Percentiles rank a stretch among this genome's conserved stretches.
Evolutionary conservation across 129 eudicot species (phyloP).

Genomic region (Flaveria sonorensis): DNA sequence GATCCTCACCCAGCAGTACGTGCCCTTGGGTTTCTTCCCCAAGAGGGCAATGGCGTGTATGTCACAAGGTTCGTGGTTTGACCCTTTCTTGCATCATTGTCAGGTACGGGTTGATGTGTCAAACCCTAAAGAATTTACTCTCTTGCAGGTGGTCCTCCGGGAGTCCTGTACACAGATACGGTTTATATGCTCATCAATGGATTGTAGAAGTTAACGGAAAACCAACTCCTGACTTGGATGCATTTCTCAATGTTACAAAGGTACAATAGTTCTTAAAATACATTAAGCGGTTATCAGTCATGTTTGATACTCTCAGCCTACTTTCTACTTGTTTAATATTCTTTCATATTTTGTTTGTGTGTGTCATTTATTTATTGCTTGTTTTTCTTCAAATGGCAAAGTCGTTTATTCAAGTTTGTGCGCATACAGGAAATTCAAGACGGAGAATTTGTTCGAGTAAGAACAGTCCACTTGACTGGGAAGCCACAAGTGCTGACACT

Average conservation of each 20-base stretch:
- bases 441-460: conserved; percentile 77
- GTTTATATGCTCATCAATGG: conserved; percentile 88
- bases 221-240: conserved; percentile 88
- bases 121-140: neutral
- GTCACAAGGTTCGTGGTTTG: conserved; percentile 58
- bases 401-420: neutral
- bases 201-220: conserved; percentile 92
- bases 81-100: neutral
- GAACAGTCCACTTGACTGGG: conserved; percentile 75
- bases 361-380: neutral
- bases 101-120: neutral
- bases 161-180: conserved; percentile 88
- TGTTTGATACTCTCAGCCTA: neutral
- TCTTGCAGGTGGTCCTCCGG: conserved; percentile 87
- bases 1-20: conserved; percentile 90
- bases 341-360: neutral
- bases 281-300: neutral
- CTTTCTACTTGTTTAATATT: neutral
- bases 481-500: conserved; percentile 85
- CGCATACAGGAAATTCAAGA: conserved; percentile 63
- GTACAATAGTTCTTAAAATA: conserved; percentile 34
- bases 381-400: neutral
- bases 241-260: conserved; percentile 85
- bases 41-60: conserved; percentile 93
- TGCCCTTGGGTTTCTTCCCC: conserved; percentile 89